A percentile compares a stretch with the other conserved stretches of the same genome.
Conservation (phyloP, 257 asterid genomes). For the Solanum neorickii region DNA sequence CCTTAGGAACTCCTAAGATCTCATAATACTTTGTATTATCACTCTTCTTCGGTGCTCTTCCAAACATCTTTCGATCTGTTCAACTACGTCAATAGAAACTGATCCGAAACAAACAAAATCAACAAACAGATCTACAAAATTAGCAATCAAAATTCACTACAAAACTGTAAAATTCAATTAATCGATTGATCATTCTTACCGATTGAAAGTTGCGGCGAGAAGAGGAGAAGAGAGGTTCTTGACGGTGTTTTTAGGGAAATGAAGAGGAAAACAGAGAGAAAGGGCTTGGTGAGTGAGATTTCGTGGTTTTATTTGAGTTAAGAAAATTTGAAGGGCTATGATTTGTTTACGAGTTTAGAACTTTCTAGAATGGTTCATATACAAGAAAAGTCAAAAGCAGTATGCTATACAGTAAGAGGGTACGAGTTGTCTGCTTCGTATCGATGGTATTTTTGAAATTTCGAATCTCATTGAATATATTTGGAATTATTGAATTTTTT, state of each 20-base stretch:
- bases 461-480: too few species aligned
- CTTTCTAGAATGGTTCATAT: background rate
- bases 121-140: background rate
- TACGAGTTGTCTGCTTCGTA: background rate
- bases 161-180: background rate
- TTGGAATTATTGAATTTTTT: too few species aligned
- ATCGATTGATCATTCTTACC: background rate
- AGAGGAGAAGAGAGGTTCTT: background rate
- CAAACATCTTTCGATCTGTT: constrained; percentile 44
- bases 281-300: background rate
- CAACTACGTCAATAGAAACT: background rate
- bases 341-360: background rate
- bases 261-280: background rate
- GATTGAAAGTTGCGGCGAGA: background rate
- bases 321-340: background rate
- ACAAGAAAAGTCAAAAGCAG: background rate
- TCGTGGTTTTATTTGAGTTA: background rate
- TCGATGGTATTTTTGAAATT: too few species aligned
- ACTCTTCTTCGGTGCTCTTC: constrained; percentile 69
- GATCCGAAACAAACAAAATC: background rate
- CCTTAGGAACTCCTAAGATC: constrained; percentile 55
- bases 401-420: background rate
- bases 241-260: background rate
- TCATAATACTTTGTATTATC: constrained; percentile 78
- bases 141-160: background rate